Evolutionary conservation across 2,329 filamentous ascomycete genomes (phyloP).

Genomic region (Neocucurbitaria cava): DNA sequence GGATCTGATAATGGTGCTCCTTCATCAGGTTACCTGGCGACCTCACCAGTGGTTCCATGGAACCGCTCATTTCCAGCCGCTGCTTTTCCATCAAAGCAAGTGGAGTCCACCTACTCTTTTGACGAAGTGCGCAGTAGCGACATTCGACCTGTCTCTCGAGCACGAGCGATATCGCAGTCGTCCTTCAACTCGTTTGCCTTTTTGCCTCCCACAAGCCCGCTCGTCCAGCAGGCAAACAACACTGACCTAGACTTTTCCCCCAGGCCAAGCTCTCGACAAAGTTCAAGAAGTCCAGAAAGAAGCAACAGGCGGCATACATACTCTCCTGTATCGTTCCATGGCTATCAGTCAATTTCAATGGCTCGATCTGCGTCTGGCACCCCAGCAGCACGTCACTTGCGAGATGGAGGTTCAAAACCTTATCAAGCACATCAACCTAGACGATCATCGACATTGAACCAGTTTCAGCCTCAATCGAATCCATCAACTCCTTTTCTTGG

Average conservation of each 20-base stretch:
- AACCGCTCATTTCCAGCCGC: slow-evolving; percentile 55
- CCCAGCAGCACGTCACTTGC: slow-evolving; percentile 47
- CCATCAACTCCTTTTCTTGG: slow-evolving; percentile 57
- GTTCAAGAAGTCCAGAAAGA: slow-evolving; percentile 55
- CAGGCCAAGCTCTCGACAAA: slow-evolving; percentile 42
- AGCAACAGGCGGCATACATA: slow-evolving; percentile 74
- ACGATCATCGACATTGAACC: slow-evolving; percentile 70
- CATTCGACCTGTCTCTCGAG: slow-evolving; percentile 46
- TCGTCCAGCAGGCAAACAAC: slow-evolving; percentile 88
- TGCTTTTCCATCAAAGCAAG: slow-evolving; percentile 31
- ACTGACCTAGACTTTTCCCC: slow-evolving; percentile 73
- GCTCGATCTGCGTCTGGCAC: slow-evolving; percentile 38
- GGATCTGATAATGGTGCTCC: slow-evolving; percentile 17
- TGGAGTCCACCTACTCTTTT: slow-evolving; percentile 25
- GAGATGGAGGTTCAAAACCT: slow-evolving; percentile 67
- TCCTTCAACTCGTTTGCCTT: slow-evolving; percentile 82
- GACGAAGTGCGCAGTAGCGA: slow-evolving; percentile 21
- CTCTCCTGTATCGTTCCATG: slow-evolving; percentile 66
- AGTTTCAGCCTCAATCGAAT: slow-evolving; percentile 46
- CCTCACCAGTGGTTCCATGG: slow-evolving; percentile 66
- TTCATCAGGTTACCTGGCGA: slow-evolving; percentile 42
- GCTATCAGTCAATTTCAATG: slow-evolving; percentile 54
- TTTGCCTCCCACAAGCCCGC: slow-evolving; percentile 87
- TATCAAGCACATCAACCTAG: slow-evolving; percentile 82
- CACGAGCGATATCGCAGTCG: slow-evolving; percentile 60